Evolutionary conservation across 345 rosid species (phyloP).

Genomic region (Eucalyptus viminalis): DNA sequence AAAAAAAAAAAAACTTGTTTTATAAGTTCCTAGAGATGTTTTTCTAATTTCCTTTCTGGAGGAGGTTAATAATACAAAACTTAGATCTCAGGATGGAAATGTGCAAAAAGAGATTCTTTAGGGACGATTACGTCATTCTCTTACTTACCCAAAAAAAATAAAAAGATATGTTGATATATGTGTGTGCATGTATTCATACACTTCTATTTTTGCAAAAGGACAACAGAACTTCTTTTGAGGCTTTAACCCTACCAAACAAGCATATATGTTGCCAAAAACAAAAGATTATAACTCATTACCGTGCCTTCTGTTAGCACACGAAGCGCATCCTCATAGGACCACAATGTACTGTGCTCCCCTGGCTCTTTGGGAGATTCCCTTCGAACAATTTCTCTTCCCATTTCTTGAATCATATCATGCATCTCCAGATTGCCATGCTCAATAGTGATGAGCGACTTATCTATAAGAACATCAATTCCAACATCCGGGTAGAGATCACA

Average conservation of each 20-base stretch:
- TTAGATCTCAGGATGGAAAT: no score
- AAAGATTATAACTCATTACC: background rate
- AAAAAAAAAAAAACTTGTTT: no score
- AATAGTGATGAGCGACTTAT: background rate
- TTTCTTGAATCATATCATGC: constrained; percentile 15
- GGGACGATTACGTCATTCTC: no score
- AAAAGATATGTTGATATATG: no score
- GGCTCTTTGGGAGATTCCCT: constrained; percentile 5
- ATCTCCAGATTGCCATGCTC: background rate
- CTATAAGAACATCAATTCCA: background rate
- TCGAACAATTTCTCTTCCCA: constrained; percentile 13
- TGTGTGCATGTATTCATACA: no score
- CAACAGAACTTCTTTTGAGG: background rate
- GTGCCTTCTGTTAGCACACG: background rate
- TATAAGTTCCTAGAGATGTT: no score
- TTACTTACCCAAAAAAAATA: no score
- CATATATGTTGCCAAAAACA: background rate
- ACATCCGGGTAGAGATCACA: background rate
- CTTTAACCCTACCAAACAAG: background rate
- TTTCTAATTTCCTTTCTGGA: background rate
- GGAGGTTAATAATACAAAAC: no score
- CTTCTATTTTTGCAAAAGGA: no score
- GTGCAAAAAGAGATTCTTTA: no score
- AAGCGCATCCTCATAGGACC: background rate
- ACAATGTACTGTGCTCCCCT: background rate